Conservation (phyloP, 305 asterid species). For the Salvia sclarea region DNA sequence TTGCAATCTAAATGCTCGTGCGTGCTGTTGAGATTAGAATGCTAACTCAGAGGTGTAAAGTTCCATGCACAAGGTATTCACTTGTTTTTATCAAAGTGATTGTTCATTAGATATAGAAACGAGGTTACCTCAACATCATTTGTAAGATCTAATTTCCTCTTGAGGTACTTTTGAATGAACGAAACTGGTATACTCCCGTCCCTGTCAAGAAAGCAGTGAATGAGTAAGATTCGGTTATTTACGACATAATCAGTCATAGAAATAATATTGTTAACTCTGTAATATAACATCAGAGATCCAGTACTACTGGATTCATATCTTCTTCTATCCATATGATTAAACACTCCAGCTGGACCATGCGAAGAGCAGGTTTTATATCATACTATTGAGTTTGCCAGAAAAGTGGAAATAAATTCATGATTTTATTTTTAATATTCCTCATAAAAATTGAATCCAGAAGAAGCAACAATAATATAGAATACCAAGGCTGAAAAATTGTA, state of each 20-base stretch:
- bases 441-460: background rate
- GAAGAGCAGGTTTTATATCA: background rate
- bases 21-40: background rate
- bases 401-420: background rate
- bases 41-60: background rate
- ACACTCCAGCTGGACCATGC: background rate
- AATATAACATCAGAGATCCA: conserved; percentile 11
- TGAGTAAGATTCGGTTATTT: background rate
- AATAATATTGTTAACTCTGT: conserved; percentile 12
- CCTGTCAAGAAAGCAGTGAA: conserved; percentile 42
- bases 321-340: background rate
- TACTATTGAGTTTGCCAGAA: background rate
- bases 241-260: conserved; percentile 9
- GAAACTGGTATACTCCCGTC: conserved; percentile 64
- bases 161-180: conserved; percentile 60
- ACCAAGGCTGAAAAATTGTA: background rate
- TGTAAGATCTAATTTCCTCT: conserved; percentile 53
- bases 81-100: conserved; percentile 4
- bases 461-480: background rate
- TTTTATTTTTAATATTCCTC: background rate
- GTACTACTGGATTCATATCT: background rate
- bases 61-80: too few species aligned
- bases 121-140: conserved; percentile 62
- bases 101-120: background rate
- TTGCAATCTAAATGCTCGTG: conserved; percentile 11